Base-by-base conservation (phyloP, 768 basidiomycete species). In the Phlegmacium glaucopus region DNA sequence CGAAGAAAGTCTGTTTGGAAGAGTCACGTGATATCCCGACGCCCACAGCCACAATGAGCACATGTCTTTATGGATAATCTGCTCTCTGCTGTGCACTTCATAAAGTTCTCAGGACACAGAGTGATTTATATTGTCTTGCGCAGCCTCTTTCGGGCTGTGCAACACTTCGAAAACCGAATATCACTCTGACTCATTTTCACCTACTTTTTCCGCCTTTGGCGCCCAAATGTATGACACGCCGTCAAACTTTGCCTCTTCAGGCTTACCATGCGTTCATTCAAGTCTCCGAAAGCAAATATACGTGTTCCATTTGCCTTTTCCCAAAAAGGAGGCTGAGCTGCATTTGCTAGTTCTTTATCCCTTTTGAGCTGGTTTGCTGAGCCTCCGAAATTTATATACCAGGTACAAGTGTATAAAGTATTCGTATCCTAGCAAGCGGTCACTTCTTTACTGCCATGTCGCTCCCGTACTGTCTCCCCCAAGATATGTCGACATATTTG, bases 401-500 rank as follows among this genome's bases (percentile, higher is more conserved):
- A 58, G 56, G 41, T 59, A 62, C 22, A 51, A 28, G 50, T 50
- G 56, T 60, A 62, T 62, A 62, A 62, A 59, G 60, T 60, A 54
- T 47, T 17, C 43, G 37, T 30, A 25, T 38, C 22, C 22, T 22
- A 5, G 22, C 41, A 42, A 32, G 52, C 56, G 47, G 48, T 56
- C 48, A 50, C 46, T 18, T 41, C 48, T 27, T 51, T 39, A 51
- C 47, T 22, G 22, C 22, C 22, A 22, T 22, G 22, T 22, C 22
- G 22, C 22, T 3, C 22, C 22, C 22, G 5, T 22, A 22, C 16
- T 56, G 58, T 49, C 59, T 59, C 42, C 52, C 56, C 18, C 56
- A 51, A 50, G 57, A 61, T 47, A 49, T 58, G 41, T 56, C 53
- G 17, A 29, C 53, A 49, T 53, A 22, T 5, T 22, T 22, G 22